Evolutionary conservation across 805 yeast genomes (phyloP), one percentile per base, ranked within the genome.

Genomic region (Sugiyamaella boreocaroliniensis): DNA sequence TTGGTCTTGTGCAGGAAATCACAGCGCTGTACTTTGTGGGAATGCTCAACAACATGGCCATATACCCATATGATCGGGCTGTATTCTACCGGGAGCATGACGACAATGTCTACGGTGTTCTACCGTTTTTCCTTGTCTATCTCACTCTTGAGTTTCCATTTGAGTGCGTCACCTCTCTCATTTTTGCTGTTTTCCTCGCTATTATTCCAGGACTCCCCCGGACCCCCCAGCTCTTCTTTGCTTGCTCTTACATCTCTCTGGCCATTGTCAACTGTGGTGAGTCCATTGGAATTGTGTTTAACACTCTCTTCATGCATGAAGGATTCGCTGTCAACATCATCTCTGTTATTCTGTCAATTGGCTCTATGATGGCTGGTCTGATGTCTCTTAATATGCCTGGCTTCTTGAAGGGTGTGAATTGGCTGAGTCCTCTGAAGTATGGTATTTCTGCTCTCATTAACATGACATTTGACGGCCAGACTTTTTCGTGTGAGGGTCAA

Each of bases 331-430:
- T 86, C 15, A 86, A 85, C 64, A 68, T 86, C 2, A 80, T 89
- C 37, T 78, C 90, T 0, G 76, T 81, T 8, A 64, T 85, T 29
- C 70, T 86, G 49, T 79, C 88, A 1, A 69, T 87, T 48, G 93
- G 92, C 5, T 79, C 85, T 4, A 80, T 85, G 59, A 85, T 89
- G 93, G 86, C 88, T 1, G 97, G 96, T 2, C 71, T 89, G 10
- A 76, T 89, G 82, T 85, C 96, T 0, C 71, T 87, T 60, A 74
- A 82, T n/a, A 79, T 88, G 84, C 85, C 85, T 22, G 70, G 68
- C 1, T 81, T 89, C 47, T 74, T 88, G 62, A 74, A 75, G 56
- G 95, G 82, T 0, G 68, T 86, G 63, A 88, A 87, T 66, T 89
- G 81, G 68, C 60, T 85, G n/a, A 83, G 83, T 49, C 96, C 96